phyloP scores from a whole-genome alignment of 495 filamentous ascomycete genomes.

The Talaromyces liani region DNA sequence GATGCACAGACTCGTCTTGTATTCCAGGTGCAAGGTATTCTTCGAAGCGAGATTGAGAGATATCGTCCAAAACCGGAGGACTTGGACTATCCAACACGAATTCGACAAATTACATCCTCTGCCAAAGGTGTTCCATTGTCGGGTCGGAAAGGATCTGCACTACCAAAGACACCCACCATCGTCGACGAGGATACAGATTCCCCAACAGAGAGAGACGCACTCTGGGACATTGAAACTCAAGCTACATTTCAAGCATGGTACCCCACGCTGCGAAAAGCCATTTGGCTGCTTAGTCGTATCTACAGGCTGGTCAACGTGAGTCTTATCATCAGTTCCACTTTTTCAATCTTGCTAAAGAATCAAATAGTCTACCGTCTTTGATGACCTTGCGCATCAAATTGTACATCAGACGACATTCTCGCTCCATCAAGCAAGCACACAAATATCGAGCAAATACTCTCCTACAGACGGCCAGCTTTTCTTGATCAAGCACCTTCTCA shows the following conservation, averaged over 20 bases:
- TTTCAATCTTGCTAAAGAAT: constrained; percentile 6
- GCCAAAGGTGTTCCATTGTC: constrained; percentile 41
- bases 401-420: constrained; percentile 66
- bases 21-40: constrained; percentile 59
- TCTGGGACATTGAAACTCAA: constrained; percentile 48
- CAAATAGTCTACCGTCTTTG: constrained; percentile 62
- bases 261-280: constrained; percentile 67
- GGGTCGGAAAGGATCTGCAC: constrained; percentile 36
- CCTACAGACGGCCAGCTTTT: constrained; percentile 70
- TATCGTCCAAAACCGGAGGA: constrained; percentile 64
- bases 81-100: constrained; percentile 55
- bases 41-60: constrained; percentile 62
- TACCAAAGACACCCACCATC: constrained; percentile 45
- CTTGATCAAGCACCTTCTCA: constrained; percentile 82
- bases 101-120: constrained; percentile 37
- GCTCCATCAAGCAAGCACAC: constrained; percentile 44
- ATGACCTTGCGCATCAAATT: constrained; percentile 70
- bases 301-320: constrained; percentile 75
- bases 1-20: constrained; percentile 70
- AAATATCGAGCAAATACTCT: constrained; percentile 48
- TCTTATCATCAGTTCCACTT: constrained; percentile 19
- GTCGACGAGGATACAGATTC: constrained; percentile 43
- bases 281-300: constrained; percentile 77
- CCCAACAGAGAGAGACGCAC: constrained; percentile 34
- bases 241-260: constrained; percentile 46